Evolutionary conservation across 176 grass and related monocot genomes (phyloP).

Genomic region (maize (Zea mays)): DNA sequence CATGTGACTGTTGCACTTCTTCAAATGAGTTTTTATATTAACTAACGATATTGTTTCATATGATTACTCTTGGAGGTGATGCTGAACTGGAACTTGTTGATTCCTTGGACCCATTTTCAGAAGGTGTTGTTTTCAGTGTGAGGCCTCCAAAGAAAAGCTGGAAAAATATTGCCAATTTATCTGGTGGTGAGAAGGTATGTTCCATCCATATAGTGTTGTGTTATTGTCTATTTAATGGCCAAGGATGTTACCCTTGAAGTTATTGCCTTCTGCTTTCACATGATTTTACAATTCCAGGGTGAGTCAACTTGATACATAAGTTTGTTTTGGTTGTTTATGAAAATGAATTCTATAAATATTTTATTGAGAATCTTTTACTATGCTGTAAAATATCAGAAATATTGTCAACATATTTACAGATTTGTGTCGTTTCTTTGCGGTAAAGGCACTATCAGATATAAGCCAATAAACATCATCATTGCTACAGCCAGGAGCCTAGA

Average conservation of each 20-base stretch:
- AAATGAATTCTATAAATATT: not conserved
- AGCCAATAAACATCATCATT: not conserved
- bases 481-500: not conserved
- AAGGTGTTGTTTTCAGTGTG: constrained; percentile 99
- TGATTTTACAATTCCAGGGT: constrained; percentile 8
- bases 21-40: not conserved
- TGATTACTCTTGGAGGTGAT: constrained; percentile 99
- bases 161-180: constrained; percentile 98
- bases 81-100: constrained; percentile 97
- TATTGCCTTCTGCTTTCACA: not conserved
- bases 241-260: not conserved
- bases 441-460: not conserved
- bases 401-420: not conserved
- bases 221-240: constrained; percentile 29
- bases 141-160: constrained; percentile 97
- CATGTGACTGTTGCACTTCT: not conserved
- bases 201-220: not conserved
- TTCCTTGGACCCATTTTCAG: constrained; percentile 96
- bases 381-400: not conserved
- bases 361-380: not conserved
- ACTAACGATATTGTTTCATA: constrained; percentile 43
- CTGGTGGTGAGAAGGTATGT: constrained; percentile 90
- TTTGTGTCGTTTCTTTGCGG: not conserved
- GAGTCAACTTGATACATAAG: not conserved
- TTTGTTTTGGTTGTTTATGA: not conserved